These are phyloP conservation scores for Camelina neglecta DNA, from an alignment of 345 rosid genomes.

Conservation along the genomic window DNA sequence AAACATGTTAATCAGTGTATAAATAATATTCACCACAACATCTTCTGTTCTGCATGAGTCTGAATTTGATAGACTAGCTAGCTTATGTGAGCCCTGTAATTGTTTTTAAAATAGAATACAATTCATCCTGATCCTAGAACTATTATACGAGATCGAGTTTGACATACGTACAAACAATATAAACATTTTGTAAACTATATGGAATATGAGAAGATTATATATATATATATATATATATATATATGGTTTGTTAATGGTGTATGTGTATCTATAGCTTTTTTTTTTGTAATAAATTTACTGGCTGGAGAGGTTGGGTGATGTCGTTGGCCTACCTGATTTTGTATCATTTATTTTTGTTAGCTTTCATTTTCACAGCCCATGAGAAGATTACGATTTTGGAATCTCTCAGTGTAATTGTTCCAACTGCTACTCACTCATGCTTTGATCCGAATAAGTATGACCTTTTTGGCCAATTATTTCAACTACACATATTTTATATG, in stretches of 20 bases:
- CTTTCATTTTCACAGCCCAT: constrained; percentile 30
- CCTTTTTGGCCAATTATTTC: constrained; percentile 37
- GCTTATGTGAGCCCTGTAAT: no score
- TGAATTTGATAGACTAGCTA: no score
- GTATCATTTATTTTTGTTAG: background rate
- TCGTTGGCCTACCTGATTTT: constrained; percentile 42
- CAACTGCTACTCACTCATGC: constrained; percentile 44
- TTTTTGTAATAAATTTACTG: background rate
- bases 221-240: no score
- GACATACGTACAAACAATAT: background rate
- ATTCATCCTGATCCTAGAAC: no score
- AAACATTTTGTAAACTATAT: background rate
- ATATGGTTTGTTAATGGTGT: no score
- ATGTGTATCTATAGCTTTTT: no score
- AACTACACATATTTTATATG: constrained; percentile 13
- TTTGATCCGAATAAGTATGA: constrained; percentile 28
- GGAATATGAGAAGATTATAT: background rate
- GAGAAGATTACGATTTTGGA: constrained; percentile 18
- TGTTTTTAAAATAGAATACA: no score
- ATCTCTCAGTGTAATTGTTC: constrained; percentile 41
- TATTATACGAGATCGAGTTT: no score
- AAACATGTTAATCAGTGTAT: no score
- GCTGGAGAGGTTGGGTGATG: constrained; percentile 35
- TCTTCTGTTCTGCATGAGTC: no score
- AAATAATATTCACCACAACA: no score